Evolutionary conservation across 371 early-diverging fungal species (phyloP), one percentile per base, ranked within the genome.

Genomic region (Capillidium heterosporum): DNA sequence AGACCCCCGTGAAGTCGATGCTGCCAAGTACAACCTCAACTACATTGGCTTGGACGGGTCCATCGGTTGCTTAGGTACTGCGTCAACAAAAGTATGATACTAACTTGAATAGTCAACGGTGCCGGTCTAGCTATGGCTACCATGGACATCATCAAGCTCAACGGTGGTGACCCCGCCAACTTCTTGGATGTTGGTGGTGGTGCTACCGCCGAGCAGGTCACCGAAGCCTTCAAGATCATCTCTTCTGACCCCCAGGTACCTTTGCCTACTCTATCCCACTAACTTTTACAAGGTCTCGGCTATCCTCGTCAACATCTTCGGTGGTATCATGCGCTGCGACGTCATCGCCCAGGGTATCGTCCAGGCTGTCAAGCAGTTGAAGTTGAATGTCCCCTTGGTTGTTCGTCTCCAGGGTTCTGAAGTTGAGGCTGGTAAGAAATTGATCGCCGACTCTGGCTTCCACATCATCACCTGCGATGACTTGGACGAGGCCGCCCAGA

Each of bases 121-220:
- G 96, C 98, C 57, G 98, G 98, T 68, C 81, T 97, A 56, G 98
- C 96, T 70, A 97, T 95, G 98, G 89, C 96, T 54, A 97, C 98
- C 57, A 93, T 95, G 96, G 98, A 97, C 75, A 93, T 97, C 66
- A 91, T 95, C 72, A 95, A 95, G 76, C 81, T 97, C 55, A 81
- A 95, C 75, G 98, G 96, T 62, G 96, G 96, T 49, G 91, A 89
- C 67, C 98, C 98, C n/a, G 98, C 95, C 65, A 97, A 97, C 85
- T 97, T 97, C 74, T 82, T 97, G 66, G 96, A 97, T 69, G 95
- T 97, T 61, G 98, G 98, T 64, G 98, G 98, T 65, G 82, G 89
- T 66, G 93, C 98, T 60, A 89, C 88, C 32, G 86, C 90, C 57
- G 81, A 92, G 61, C 91, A 92, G 74, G 93, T 98, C 62, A 88